Evolutionary conservation across 1,284 basidiomycete genomes (phyloP).

Genomic region (Rhodofomes roseus): DNA sequence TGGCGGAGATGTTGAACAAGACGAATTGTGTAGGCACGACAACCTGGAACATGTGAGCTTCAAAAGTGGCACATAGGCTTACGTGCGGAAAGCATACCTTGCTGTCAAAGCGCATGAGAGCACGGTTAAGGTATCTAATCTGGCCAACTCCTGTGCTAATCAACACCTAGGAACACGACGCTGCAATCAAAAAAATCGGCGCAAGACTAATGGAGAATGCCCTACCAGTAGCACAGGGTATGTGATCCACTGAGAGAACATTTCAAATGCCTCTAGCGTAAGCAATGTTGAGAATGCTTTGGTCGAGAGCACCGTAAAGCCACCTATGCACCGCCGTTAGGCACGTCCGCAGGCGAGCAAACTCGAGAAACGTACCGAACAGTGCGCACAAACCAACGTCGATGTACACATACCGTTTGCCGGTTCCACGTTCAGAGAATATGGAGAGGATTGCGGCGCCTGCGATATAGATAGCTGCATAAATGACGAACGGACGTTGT

Average conservation of each 20-base stretch:
- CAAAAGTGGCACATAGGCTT: background rate
- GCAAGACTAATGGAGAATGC: background rate
- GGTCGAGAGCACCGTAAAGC: slow-evolving; percentile 92
- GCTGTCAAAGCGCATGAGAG: slow-evolving; percentile 85
- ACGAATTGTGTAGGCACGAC: slow-evolving; percentile 97
- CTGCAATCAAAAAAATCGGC: no score
- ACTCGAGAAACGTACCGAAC: slow-evolving; percentile 53
- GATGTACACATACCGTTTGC: slow-evolving; percentile 72
- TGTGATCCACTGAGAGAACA: slow-evolving; percentile 76
- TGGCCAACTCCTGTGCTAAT: slow-evolving; percentile 82
- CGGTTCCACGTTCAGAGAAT: slow-evolving; percentile 56
- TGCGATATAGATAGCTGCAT: slow-evolving; percentile 60
- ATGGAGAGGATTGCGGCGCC: slow-evolving; percentile 56
- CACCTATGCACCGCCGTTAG: slow-evolving; percentile 47
- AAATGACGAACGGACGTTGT: slow-evolving; percentile 71
- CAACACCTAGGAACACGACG: slow-evolving; percentile 50
- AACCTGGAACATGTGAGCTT: slow-evolving; percentile 41
- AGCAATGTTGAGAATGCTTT: slow-evolving; percentile 90
- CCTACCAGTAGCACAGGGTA: slow-evolving; percentile 67
- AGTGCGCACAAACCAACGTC: slow-evolving; percentile 89
- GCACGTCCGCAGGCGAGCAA: background rate
- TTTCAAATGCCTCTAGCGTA: slow-evolving; percentile 69
- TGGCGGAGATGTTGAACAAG: slow-evolving; percentile 83
- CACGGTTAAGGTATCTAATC: slow-evolving; percentile 88
- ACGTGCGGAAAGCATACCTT: slow-evolving; percentile 44